Base-by-base conservation (phyloP, 805 yeast genomes). In the Candida jianshihensis region DNA sequence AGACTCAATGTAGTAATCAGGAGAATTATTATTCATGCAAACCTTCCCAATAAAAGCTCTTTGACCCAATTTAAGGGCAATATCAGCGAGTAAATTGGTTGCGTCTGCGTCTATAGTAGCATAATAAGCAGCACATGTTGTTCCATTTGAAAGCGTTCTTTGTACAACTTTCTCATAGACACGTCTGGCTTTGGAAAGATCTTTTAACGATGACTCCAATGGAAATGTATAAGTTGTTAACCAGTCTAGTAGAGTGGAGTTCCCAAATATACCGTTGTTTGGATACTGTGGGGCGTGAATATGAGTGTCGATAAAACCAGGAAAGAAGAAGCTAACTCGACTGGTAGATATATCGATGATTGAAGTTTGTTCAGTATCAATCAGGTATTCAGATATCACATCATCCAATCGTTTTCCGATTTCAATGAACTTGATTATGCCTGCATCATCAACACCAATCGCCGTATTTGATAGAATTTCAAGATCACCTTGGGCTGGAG, bases 31-130 rank as follows among this genome's bases (percentile, higher is more conserved):
- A 54, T 88, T 81, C 97, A 92, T 92, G 56, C 97, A 92, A 16
- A 87, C 95, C 49, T 90, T 81, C 4, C 98, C 98, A 26, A 92
- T 76, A 36, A 84, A 71, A 0, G 96, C 96, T 42, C 97, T 67
- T 59, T 89, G 97, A 26, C 96, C 95, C 21, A 63, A 47, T 27
- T 64, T 41, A 11, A 78, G 61, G 25, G 90, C 77, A 13, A 82
- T 55, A 40, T 81, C 82, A 2, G 95, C 95, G 50, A 92, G 71
- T 26, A 81, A 48, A 35, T 80, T 80, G 2, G 97, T 73, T 4
- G 95, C 78, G 6, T 72, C 74, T 0, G 79, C 65, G 53, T 90
- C 95, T 31, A 86, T 79, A 0, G 97, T 88, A 4, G 97, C 90
- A 57, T 78, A 92, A 61, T 92, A 92, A 0, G 94, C 71, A 0